These are phyloP conservation scores for Hanseniaspora clermontiae DNA, from an alignment of 805 yeast species.

Conservation along the genomic window DNA sequence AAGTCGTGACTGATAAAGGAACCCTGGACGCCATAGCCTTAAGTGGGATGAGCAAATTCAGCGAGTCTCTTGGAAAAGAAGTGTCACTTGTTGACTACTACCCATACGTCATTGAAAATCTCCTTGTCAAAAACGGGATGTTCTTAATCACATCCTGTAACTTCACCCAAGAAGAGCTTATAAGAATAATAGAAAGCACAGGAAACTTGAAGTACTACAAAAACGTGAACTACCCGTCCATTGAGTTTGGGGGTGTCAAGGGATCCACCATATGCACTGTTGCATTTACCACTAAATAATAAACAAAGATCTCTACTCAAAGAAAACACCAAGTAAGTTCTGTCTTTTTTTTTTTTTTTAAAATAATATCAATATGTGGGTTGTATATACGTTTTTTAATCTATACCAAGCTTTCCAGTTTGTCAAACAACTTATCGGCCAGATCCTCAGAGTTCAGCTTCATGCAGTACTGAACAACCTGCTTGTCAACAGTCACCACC, in stretches of 20 bases:
- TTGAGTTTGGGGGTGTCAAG: constrained; percentile 76
- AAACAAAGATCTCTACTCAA: too few species aligned
- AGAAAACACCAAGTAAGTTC: too few species aligned
- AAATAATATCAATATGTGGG: too few species aligned
- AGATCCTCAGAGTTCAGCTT: constrained; percentile 52
- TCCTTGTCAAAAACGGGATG: constrained; percentile 47
- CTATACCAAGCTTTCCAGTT: constrained; percentile 29
- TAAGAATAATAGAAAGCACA: constrained; percentile 34
- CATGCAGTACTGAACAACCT: constrained; percentile 73
- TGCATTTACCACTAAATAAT: constrained; percentile 43
- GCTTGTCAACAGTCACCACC: constrained; percentile 47
- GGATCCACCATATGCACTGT: constrained; percentile 84
- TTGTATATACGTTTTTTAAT: constrained; percentile 1
- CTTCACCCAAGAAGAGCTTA: constrained; percentile 72
- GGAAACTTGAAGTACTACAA: constrained; percentile 47
- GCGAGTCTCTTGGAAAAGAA: constrained; percentile 27
- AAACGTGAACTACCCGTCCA: constrained; percentile 61
- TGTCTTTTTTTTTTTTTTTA: too few species aligned
- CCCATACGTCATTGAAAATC: constrained; percentile 42
- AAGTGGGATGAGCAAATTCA: constrained; percentile 42
- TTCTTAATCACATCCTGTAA: constrained; percentile 82
- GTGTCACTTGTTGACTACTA: constrained; percentile 42
- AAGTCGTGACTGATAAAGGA: constrained; percentile 82
- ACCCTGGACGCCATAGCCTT: constrained; percentile 94
- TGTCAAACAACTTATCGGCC: constrained; percentile 45